Base-by-base conservation (phyloP, 331 rosid genomes). In the Malus hybrid region DNA sequence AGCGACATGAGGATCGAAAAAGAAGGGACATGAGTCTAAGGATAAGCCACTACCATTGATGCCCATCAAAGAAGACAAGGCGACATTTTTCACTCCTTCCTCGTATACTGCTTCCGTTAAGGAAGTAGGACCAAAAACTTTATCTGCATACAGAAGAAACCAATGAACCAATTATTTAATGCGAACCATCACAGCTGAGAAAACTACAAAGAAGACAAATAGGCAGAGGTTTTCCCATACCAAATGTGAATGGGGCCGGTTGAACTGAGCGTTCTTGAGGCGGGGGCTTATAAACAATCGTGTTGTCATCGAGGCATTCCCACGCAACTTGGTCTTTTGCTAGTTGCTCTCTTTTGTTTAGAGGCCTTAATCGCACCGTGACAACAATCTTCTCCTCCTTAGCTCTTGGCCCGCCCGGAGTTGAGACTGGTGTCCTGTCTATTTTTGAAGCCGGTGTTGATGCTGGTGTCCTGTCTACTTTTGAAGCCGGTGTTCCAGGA, bases 351-450 rank as follows among this genome's bases (percentile, higher is more conserved):
- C 86, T 92, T 79, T 87, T 89, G 83, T 85, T 95, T 36, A 95
- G 78, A 56, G 99, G 98, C 75, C 99, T 88, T 67, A 95, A 77
- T 79, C 99, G 84, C 29, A 95, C 99, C 2, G 97, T 95, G 13
- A 92, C 99, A 56, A 95, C 97, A 73, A 95, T 95, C 82, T 95
- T 95, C 87, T 95, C 99, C 71, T 95, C 99, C 80, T 81, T 87
- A 36, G 82, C 68, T 81, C 87, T 79, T 55, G 89, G 74, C 77
- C 93, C 97, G 14, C 99, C 98, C 0, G 99, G 98, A 36, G 99
- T 95, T 56, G 99, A 84, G 22, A 80, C 89, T 0, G 89, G 90
- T 19, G 97, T 92, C 89, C 96, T 90, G 8, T 92, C 99, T 19
- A 83, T 84, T 81, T 92, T 95, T 7, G 99, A 73, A 73, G 12